Base-by-base conservation (phyloP, 2,329 filamentous ascomycete species). In the Fusarium irregulare region DNA sequence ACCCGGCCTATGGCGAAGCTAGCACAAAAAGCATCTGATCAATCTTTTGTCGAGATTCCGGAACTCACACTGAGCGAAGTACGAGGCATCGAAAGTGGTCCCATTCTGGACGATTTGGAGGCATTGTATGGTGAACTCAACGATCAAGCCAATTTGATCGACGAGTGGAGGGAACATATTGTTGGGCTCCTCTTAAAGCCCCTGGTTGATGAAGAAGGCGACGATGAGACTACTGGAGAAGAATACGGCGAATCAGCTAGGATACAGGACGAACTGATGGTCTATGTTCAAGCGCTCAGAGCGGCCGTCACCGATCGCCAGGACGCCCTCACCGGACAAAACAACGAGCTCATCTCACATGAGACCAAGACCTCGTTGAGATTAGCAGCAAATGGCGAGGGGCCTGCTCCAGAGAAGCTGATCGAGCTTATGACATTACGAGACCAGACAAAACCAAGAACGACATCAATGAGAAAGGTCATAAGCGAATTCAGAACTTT, bases 231-330 rank as follows among this genome's bases (percentile, higher is more conserved):
- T 4, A 95, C 93, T 13, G 96, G 96, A 25, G 91, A 98, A 63
- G 96, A 98, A 77, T 96, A 97, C 68, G 92, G 93, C 71, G 88
- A 92, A 32, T 97, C 95, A 1, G 93, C 94, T 1, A 93, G 93
- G 77, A 87, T 91, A 47, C 95, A 98, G 80, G 95, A 98, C 66
- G 90, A 97, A 76, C 87, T 98, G 44, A 93, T 95, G 79, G 92
- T 92, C 9, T 97, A 97, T 75, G 91, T 97, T 61, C 90, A 94
- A 76, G 90, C 88, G 11, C 83, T 98, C 28, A 87, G 93, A 63
- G 89, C 92, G 0, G 85, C 91, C 49, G 87, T 96, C 60, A 91
- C 93, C 9, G 94, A 98, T 79, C 89, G 95, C 14, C 89, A 91
- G 68, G 89, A 91, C 68, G 88, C 90, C 28, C 84, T 98, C 18